Percentiles rank a stretch among this genome's conserved stretches.
Evolutionary conservation across 78 protist genomes (phyloP).

Genomic region (Emiliania huxleyi): DNA sequence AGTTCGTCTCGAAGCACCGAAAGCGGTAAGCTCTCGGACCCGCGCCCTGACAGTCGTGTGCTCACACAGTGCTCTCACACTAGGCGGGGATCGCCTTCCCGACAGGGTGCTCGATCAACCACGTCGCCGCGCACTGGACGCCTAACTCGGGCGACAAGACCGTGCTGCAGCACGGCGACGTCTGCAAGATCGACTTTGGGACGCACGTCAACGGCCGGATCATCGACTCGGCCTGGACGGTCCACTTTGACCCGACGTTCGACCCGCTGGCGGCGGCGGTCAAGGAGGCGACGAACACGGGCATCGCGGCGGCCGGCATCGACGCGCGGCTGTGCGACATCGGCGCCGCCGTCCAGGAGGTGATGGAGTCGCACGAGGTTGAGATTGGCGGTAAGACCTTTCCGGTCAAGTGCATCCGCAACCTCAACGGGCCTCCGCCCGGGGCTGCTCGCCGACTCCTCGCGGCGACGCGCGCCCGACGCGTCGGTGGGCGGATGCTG

Average conservation of each 20-base stretch:
- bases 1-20: too few relatives aligned
- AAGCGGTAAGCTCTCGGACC: too few relatives aligned
- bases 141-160: constrained; percentile 98
- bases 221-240: constrained; percentile 96
- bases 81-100: constrained; percentile 44
- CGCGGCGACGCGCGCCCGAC: too few relatives aligned
- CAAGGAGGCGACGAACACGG: constrained; percentile 92
- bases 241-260: constrained; percentile 72
- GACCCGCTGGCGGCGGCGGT: constrained; percentile 89
- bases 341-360: constrained; percentile 95
- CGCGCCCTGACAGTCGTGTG: not conserved
- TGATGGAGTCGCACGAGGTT: constrained; percentile 95
- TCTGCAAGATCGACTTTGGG: constrained; percentile 97
- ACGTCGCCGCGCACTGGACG: constrained; percentile 96
- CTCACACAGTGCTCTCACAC: not conserved
- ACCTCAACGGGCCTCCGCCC: constrained; percentile 98
- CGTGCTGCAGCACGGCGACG: constrained; percentile 87
- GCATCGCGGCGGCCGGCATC: constrained; percentile 86
- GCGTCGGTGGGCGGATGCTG: too few relatives aligned
- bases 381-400: constrained; percentile 88
- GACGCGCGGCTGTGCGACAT: constrained; percentile 93
- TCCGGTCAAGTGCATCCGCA: constrained; percentile 82
- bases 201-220: constrained; percentile 92
- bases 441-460: too few relatives aligned
- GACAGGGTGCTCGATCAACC: constrained; percentile 87